Percentiles rank a stretch among this genome's conserved stretches.
phyloP scores from a whole-genome alignment of 1,284 basidiomycete species.

The Marasmius tenuissimus region DNA sequence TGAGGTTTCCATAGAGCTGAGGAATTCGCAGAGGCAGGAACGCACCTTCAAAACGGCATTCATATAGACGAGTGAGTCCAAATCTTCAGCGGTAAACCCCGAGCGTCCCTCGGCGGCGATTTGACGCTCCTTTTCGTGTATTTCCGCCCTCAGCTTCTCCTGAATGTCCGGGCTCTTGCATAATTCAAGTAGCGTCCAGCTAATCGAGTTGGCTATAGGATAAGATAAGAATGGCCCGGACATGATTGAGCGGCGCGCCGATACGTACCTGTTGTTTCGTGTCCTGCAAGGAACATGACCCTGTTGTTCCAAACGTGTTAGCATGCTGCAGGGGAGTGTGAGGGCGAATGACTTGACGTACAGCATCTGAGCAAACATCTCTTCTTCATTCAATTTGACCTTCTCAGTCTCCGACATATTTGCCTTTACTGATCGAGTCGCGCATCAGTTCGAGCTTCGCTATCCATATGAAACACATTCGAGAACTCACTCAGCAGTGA shows the following conservation, averaged over 20 bases:
- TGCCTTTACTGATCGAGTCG: neutral
- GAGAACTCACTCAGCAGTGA: neutral
- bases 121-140: neutral
- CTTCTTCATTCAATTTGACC: neutral
- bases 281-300: neutral
- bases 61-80: constrained; percentile 24
- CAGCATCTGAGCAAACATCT: neutral
- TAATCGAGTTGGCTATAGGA: neutral
- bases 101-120: neutral
- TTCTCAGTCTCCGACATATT: neutral
- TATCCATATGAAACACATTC: neutral
- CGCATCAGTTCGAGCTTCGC: neutral
- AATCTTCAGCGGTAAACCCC: constrained; percentile 19
- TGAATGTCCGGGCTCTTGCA: neutral
- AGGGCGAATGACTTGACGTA: neutral
- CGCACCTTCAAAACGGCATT: constrained; percentile 20
- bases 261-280: neutral
- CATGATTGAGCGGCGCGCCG: neutral
- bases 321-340: neutral
- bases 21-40: neutral
- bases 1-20: neutral
- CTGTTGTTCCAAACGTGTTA: neutral
- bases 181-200: neutral
- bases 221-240: neutral
- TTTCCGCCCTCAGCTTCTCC: neutral